Percentiles rank a stretch among this genome's conserved stretches.
These are phyloP conservation scores for Pelargonium myrrhifolium DNA, from an alignment of 441 rosid genomes.

Conservation along the genomic window DNA sequence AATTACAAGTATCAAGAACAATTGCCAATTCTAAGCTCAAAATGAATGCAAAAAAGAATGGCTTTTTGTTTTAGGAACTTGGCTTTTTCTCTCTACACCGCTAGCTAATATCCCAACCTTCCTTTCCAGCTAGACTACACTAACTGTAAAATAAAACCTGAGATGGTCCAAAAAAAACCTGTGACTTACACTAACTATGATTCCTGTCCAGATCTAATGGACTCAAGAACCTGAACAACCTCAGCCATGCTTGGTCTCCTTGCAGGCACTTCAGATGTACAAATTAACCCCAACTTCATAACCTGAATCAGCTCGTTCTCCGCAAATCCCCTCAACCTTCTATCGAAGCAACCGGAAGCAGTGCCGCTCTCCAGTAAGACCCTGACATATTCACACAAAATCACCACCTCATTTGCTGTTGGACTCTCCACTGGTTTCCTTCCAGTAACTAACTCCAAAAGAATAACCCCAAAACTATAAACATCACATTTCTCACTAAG, in stretches of 20 bases:
- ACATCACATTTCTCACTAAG: constrained; percentile 80
- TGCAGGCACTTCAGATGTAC: constrained; percentile 61
- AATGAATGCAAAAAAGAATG: constrained; percentile 49
- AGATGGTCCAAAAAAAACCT: constrained; percentile 15
- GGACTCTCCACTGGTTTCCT: constrained; percentile 84
- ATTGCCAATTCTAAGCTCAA: constrained; percentile 20
- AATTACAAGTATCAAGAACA: constrained; percentile 27
- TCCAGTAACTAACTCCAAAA: constrained; percentile 81
- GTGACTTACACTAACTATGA: constrained; percentile 27
- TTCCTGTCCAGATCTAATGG: constrained; percentile 60
- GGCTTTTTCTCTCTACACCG: constrained; percentile 24
- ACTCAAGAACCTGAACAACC: constrained; percentile 92
- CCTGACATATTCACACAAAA: constrained; percentile 77
- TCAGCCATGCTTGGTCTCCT: constrained; percentile 98
- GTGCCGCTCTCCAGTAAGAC: constrained; percentile 61
- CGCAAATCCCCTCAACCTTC: constrained; percentile 53
- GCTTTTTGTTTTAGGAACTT: constrained; percentile 19
- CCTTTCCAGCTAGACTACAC: constrained; percentile 23
- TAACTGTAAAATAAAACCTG: constrained; percentile 13
- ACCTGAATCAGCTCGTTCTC: constrained; percentile 91
- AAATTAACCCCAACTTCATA: constrained; percentile 85
- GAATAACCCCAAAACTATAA: constrained; percentile 82
- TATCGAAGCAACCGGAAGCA: constrained; percentile 78
- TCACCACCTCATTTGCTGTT: constrained; percentile 47
- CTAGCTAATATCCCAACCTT: constrained; percentile 20